Conservation (phyloP, 148 eudicot species). For the Persicaria maculosa region DNA sequence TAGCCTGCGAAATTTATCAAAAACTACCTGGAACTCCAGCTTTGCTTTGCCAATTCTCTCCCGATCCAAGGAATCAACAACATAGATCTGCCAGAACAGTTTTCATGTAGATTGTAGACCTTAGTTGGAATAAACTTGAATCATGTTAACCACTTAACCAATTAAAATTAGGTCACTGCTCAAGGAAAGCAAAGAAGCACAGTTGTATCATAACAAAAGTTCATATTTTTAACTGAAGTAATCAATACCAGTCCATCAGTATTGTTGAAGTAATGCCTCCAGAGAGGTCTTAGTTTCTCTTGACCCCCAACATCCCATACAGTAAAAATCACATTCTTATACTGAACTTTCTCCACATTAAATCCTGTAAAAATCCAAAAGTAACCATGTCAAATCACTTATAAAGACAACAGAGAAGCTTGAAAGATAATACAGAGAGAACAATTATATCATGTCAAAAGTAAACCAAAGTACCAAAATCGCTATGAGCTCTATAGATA, state of each 20-base stretch:
- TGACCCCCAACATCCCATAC: slow-evolving; percentile 99
- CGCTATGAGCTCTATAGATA: neutral
- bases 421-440: neutral
- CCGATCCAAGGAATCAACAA: slow-evolving; percentile 97
- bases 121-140: neutral
- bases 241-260: slow-evolving; percentile 88
- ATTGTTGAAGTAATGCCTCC: slow-evolving; percentile 99
- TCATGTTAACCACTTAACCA: neutral
- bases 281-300: slow-evolving; percentile 91
- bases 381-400: neutral
- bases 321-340: slow-evolving; percentile 93
- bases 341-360: slow-evolving; percentile 99
- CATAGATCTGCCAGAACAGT: slow-evolving; percentile 65
- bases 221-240: neutral
- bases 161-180: neutral
- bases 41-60: slow-evolving; percentile 92
- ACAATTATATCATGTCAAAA: neutral
- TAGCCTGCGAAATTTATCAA: slow-evolving; percentile 12
- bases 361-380: slow-evolving; percentile 51
- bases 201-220: neutral
- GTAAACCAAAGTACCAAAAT: neutral
- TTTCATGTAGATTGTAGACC: neutral
- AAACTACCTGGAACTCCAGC: slow-evolving; percentile 82
- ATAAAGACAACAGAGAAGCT: neutral
- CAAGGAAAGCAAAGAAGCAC: neutral